Percentiles rank a stretch among this genome's conserved stretches.
Evolutionary conservation across 2,329 filamentous ascomycete genomes (phyloP).

Genomic region (Mariannaea elegans): DNA sequence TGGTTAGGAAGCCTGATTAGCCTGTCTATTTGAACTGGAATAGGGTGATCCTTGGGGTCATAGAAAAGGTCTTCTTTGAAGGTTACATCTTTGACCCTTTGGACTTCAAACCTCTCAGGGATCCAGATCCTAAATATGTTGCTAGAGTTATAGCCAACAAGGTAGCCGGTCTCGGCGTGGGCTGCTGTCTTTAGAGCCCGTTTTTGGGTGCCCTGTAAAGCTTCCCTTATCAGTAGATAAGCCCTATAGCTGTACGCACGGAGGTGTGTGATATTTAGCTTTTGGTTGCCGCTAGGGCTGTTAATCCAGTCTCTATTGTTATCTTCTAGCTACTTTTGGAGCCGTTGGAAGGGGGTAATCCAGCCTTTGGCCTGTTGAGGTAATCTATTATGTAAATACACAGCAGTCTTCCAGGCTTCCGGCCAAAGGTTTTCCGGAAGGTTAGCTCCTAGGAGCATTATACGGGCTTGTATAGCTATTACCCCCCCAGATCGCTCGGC

Average conservation of each 20-base stretch:
- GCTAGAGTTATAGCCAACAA: constrained; percentile 13
- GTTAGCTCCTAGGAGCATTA: constrained; percentile 1
- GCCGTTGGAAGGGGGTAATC: not conserved
- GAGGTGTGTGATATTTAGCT: constrained; percentile 9
- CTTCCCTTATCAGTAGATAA: constrained; percentile 10
- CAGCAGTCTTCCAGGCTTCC: not conserved
- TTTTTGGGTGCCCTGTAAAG: not conserved
- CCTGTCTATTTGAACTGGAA: too few species aligned
- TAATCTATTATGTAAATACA: constrained; percentile 17
- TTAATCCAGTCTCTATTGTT: constrained; percentile 5
- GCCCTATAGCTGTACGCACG: constrained; percentile 7
- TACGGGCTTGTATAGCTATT: constrained; percentile 2
- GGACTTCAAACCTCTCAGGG: not conserved
- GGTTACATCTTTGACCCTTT: constrained; percentile 5
- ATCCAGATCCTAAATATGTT: constrained; percentile 21
- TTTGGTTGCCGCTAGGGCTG: not conserved
- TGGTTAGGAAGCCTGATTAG: too few species aligned
- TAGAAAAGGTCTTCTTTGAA: constrained; percentile 17
- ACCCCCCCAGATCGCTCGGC: constrained; percentile 3
- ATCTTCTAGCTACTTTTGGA: constrained; percentile 10
- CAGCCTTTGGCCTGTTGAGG: constrained; percentile 8
- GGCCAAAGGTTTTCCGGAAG: constrained; percentile 5
- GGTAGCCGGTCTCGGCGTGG: constrained; percentile 8
- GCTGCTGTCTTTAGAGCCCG: constrained; percentile 4
- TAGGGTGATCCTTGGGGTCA: too few species aligned